A percentile compares a stretch with the other conserved stretches of the same genome.
Evolutionary conservation across 371 early-diverging fungal species (phyloP).

Genomic region (Nematocida displodere): DNA sequence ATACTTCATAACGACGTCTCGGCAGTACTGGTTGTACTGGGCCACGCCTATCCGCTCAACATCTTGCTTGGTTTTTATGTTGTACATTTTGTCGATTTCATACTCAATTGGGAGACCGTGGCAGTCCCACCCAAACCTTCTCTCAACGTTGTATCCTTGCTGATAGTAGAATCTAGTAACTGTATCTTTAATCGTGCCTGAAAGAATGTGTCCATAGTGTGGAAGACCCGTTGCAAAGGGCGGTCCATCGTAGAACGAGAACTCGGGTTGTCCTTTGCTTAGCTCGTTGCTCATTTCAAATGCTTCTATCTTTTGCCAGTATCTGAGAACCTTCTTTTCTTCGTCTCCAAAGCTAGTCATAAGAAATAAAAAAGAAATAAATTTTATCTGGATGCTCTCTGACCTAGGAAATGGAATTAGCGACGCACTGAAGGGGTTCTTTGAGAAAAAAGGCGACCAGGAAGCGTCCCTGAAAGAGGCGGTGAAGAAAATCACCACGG

Average conservation of each 20-base stretch:
- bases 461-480: conserved; percentile 52
- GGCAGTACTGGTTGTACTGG: conserved; percentile 95
- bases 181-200: conserved; percentile 99
- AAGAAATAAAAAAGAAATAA: conserved; percentile 8
- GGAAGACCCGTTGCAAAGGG: conserved; percentile 99
- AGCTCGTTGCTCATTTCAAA: conserved; percentile 84
- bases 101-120: conserved; percentile 99
- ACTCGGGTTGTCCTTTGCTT: conserved; percentile 66
- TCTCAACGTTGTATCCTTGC: conserved; percentile 91
- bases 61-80: conserved; percentile 74
- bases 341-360: conserved; percentile 65
- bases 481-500: conserved; percentile 62
- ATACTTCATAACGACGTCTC: conserved; percentile 94
- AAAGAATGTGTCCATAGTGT: conserved; percentile 98
- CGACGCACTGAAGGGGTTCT: conserved; percentile 38
- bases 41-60: conserved; percentile 91
- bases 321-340: conserved; percentile 85
- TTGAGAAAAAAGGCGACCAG: conserved; percentile 62
- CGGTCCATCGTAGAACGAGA: conserved; percentile 83
- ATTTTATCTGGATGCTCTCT: conserved; percentile 39
- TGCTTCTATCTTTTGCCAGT: conserved; percentile 92
- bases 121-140: conserved; percentile 99
- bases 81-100: conserved; percentile 94
- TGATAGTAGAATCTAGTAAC: conserved; percentile 92
- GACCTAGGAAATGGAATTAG: conserved; percentile 49